phyloP scores from a whole-genome alignment of 441 rosid species.

The Euphorbia corollata region DNA sequence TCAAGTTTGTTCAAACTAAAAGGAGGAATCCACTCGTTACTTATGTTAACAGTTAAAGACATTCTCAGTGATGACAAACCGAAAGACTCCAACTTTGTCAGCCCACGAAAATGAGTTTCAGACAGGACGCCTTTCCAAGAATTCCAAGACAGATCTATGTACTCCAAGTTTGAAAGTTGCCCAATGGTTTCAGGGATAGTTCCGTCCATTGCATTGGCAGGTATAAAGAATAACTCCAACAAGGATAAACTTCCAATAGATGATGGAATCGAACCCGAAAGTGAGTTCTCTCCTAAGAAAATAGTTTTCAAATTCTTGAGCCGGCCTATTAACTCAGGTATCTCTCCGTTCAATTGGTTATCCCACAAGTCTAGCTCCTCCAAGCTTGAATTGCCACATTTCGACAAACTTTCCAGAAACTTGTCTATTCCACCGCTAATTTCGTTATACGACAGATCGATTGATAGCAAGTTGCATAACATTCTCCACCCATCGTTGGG shows the following conservation, averaged over 20 bases:
- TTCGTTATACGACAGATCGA: conserved; percentile 7
- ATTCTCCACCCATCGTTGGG: neutral
- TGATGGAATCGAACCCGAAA: conserved; percentile 14
- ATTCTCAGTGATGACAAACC: neutral
- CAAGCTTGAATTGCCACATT: conserved; percentile 25
- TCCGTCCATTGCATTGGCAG: conserved; percentile 14
- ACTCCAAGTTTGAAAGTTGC: neutral
- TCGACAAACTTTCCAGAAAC: conserved; percentile 22
- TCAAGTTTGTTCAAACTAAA: conserved; percentile 5
- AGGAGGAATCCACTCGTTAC: conserved; percentile 11
- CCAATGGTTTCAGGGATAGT: conserved; percentile 17
- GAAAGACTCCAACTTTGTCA: conserved; percentile 4
- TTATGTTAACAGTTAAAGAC: conserved; percentile 1
- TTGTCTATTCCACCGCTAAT: conserved; percentile 19
- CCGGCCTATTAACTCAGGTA: conserved; percentile 11
- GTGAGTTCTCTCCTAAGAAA: neutral
- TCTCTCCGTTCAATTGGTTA: conserved; percentile 29
- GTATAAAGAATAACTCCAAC: conserved; percentile 9
- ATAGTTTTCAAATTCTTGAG: conserved; percentile 7
- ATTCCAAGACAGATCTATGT: neutral
- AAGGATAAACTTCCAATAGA: conserved; percentile 5
- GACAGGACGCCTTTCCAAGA: conserved; percentile 14
- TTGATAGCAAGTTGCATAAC: conserved; percentile 9
- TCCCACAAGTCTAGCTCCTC: conserved; percentile 26
- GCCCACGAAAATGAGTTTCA: conserved; percentile 16